Evolutionary conservation across 2,329 filamentous ascomycete species (phyloP).

Genomic region (Nigrospora oryzae): DNA sequence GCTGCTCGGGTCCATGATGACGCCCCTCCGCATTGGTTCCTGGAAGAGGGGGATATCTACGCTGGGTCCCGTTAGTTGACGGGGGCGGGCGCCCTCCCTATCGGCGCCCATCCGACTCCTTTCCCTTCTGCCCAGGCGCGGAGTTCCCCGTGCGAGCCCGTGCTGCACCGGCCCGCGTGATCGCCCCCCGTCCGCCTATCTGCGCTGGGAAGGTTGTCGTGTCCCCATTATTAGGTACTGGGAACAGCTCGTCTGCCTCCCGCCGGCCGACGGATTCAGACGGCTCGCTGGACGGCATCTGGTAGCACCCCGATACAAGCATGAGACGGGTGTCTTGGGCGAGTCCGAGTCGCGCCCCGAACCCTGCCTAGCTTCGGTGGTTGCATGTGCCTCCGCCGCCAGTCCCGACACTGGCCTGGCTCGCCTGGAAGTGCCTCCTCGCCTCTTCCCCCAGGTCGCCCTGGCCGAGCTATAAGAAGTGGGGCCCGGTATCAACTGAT

Average conservation of each 20-base stretch:
- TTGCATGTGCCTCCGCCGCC: too few relatives aligned
- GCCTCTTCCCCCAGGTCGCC: too few relatives aligned
- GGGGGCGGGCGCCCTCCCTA: not conserved
- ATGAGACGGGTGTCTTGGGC: not conserved
- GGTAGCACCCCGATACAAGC: constrained; percentile 1
- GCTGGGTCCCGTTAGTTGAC: too few relatives aligned
- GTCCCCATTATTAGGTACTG: not conserved
- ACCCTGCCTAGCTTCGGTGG: too few relatives aligned
- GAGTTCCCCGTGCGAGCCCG: constrained; percentile 2
- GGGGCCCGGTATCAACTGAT: not conserved
- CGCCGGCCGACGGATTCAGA: constrained; percentile 6
- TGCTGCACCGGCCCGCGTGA: not conserved
- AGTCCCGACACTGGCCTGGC: too few relatives aligned
- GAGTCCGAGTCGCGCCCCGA: too few relatives aligned
- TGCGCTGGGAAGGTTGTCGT: not conserved
- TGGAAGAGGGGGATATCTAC: not conserved
- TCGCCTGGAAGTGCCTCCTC: too few relatives aligned
- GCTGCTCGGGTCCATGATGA: not conserved
- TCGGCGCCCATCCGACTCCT: constrained; percentile 1
- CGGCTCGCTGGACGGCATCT: not conserved
- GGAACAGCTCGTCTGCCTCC: not conserved
- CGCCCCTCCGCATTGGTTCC: not conserved
- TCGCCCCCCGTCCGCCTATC: not conserved
- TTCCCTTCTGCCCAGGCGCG: not conserved
- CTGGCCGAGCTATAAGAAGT: too few relatives aligned